Evolutionary conservation across 2,329 filamentous ascomycete genomes (phyloP).

Genomic region (Ascochyta lentis): DNA sequence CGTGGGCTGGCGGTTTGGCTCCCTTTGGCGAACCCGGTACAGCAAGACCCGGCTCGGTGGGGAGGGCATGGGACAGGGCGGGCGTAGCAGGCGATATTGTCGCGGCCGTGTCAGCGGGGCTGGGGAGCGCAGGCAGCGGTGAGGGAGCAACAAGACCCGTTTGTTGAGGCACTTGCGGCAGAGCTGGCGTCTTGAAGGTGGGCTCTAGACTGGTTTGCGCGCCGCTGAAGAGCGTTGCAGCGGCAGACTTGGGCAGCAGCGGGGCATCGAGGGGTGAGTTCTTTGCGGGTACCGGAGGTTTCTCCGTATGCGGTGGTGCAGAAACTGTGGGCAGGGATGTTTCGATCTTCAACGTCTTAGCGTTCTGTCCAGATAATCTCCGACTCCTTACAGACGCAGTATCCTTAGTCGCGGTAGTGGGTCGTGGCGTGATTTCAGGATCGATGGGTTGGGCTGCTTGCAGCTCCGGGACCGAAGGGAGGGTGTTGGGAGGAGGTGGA

Average conservation of each 20-base stretch:
- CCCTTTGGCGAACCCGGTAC: conserved; percentile 45
- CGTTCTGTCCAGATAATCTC: conserved; percentile 79
- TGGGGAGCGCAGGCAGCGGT: conserved; percentile 46
- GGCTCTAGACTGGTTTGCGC: conserved; percentile 37
- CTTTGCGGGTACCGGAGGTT: conserved; percentile 40
- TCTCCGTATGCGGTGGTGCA: conserved; percentile 45
- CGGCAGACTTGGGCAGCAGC: conserved; percentile 46
- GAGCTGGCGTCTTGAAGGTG: conserved; percentile 41
- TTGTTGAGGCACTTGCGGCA: conserved; percentile 39
- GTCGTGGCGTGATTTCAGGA: conserved; percentile 37
- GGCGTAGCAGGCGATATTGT: conserved; percentile 50
- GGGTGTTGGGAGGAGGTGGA: conserved; percentile 31
- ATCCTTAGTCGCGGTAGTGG: conserved; percentile 35
- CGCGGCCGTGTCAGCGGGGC: conserved; percentile 51
- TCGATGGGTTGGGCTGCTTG: conserved; percentile 33
- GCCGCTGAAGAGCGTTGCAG: conserved; percentile 36
- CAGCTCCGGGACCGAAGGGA: conserved; percentile 41
- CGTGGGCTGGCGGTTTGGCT: conserved; percentile 38
- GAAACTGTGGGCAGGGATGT: conserved; percentile 59
- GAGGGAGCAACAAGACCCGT: conserved; percentile 39
- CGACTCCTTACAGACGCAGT: conserved; percentile 69
- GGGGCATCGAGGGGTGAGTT: conserved; percentile 42
- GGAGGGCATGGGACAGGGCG: conserved; percentile 48
- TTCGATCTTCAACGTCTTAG: conserved; percentile 88
- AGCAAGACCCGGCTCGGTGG: conserved; percentile 51